phyloP scores from a whole-genome alignment of 257 asterid species.

The Lycium barbarum region DNA sequence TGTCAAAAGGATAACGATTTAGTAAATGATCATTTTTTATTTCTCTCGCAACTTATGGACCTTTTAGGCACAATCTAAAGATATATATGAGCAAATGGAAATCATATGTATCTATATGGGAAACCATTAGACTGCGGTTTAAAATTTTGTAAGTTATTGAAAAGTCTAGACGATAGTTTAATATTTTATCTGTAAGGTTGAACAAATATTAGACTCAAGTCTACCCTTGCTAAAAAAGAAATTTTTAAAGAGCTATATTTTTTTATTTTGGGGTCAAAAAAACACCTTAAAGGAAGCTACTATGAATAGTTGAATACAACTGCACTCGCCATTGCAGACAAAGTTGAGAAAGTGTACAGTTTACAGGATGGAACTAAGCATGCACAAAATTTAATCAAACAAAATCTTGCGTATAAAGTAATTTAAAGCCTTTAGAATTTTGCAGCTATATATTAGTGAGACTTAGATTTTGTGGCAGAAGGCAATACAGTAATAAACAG shows the following conservation, averaged over 20 bases:
- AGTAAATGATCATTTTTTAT: neutral
- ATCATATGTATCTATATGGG: neutral
- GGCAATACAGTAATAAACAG: neutral
- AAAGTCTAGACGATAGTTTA: neutral
- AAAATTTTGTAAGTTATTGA: too few relatives aligned
- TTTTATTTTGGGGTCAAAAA: neutral
- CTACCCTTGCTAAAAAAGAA: too few relatives aligned
- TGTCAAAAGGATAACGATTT: too few relatives aligned
- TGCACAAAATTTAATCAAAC: neutral
- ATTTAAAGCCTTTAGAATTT: too few relatives aligned
- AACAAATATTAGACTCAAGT: too few relatives aligned
- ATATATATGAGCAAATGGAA: too few relatives aligned
- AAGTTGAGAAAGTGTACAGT: constrained; percentile 10
- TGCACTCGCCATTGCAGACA: neutral
- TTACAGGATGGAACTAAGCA: constrained; percentile 1
- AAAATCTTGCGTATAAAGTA: neutral
- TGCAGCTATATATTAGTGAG: neutral
- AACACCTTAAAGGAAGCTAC: constrained; percentile 14
- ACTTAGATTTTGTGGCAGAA: constrained; percentile 10
- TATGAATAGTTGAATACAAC: neutral
- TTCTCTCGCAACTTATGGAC: neutral
- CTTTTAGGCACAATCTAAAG: too few relatives aligned
- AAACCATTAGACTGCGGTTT: too few relatives aligned
- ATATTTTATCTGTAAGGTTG: neutral
- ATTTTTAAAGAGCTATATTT: too few relatives aligned